Conservation (phyloP, 768 basidiomycete genomes). For the Cystobasidium onofrii region DNA sequence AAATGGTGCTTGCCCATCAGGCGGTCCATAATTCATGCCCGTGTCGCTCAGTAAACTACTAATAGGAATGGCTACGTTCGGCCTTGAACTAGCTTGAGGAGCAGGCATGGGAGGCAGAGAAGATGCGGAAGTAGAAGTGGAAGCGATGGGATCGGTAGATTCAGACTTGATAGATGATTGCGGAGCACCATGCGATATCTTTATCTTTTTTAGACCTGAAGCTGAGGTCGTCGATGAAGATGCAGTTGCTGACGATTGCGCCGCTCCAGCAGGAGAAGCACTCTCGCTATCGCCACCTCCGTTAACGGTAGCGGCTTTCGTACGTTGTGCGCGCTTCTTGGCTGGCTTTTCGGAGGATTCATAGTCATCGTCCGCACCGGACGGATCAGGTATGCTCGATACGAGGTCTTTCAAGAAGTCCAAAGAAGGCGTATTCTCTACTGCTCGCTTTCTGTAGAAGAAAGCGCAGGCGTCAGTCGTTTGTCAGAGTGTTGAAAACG, state of each 20-base stretch:
- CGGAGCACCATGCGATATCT: conserved; percentile 50
- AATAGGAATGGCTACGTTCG: conserved; percentile 27
- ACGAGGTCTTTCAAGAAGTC: conserved; percentile 34
- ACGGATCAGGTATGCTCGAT: conserved; percentile 27
- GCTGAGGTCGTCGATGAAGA: conserved; percentile 34
- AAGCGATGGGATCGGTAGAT: not conserved
- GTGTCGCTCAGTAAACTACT: conserved; percentile 43
- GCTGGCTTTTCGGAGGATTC: conserved; percentile 54
- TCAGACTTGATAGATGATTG: conserved; percentile 45
- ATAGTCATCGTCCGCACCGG: conserved; percentile 50
- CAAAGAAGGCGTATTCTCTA: conserved; percentile 13
- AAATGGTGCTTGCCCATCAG: not conserved
- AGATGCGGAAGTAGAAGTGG: not conserved
- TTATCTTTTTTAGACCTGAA: conserved; percentile 33
- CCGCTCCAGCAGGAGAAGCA: not conserved
- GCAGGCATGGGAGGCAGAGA: conserved; percentile 48
- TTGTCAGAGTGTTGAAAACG: not conserved
- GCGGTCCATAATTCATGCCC: conserved; percentile 59
- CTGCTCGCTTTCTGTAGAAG: conserved; percentile 21
- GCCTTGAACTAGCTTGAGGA: conserved; percentile 41
- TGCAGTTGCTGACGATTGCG: not conserved
- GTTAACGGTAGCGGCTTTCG: not conserved
- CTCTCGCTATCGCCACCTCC: not conserved
- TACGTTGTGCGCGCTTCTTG: not conserved
- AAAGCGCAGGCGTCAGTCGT: not conserved